Evolutionary conservation across 768 basidiomycete genomes (phyloP).

Genomic region (Gymnopilus junonius): DNA sequence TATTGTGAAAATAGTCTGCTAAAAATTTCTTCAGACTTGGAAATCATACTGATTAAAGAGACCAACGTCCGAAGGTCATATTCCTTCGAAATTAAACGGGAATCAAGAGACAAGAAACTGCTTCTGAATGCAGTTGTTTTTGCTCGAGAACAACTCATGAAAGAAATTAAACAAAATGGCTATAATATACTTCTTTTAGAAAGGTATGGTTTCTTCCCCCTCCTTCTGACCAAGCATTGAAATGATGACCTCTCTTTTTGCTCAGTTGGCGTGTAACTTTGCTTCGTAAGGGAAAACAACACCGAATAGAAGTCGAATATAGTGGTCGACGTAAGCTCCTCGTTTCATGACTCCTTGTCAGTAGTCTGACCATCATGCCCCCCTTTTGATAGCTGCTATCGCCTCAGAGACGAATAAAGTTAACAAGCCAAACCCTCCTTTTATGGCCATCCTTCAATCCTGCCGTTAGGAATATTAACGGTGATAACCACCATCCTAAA

Average conservation of each 20-base stretch:
- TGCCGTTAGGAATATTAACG: constrained; percentile 11
- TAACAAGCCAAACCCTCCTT: constrained; percentile 60
- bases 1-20: not conserved
- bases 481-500: not conserved
- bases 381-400: constrained; percentile 49
- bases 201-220: constrained; percentile 49
- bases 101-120: constrained; percentile 46
- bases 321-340: constrained; percentile 56
- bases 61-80: constrained; percentile 63
- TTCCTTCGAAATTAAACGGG: constrained; percentile 58
- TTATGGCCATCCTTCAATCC: constrained; percentile 64
- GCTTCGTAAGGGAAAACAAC: constrained; percentile 61
- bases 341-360: constrained; percentile 4
- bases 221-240: not conserved
- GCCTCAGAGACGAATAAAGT: constrained; percentile 45
- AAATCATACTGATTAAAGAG: constrained; percentile 58
- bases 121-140: constrained; percentile 60
- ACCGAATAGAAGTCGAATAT: constrained; percentile 75
- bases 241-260: constrained; percentile 6
- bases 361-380: constrained; percentile 8
- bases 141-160: constrained; percentile 65
- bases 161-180: constrained; percentile 55
- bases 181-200: constrained; percentile 71
- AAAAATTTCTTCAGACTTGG: constrained; percentile 48
- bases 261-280: constrained; percentile 70